These are phyloP conservation scores for Phellinidium pouzarii DNA, from an alignment of 1,284 basidiomycete genomes.

Conservation along the genomic window DNA sequence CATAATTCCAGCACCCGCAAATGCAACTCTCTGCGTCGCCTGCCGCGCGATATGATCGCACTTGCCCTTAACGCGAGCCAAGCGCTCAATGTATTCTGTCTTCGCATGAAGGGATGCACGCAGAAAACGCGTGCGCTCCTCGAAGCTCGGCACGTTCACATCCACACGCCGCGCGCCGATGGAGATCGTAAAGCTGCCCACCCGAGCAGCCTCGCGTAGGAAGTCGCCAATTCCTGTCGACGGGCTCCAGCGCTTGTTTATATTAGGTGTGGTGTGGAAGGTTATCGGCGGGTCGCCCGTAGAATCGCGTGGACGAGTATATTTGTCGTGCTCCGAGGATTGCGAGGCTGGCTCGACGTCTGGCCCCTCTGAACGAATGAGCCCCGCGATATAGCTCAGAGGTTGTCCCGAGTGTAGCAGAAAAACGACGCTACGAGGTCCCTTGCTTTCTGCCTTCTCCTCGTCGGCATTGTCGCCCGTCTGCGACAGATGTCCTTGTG, in stretches of 20 bases:
- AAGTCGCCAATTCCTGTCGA: slow-evolving; percentile 64
- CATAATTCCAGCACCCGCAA: slow-evolving; percentile 52
- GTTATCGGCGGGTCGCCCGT: slow-evolving; percentile 8
- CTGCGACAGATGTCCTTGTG: background rate
- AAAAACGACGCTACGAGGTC: slow-evolving; percentile 12
- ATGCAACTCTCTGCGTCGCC: slow-evolving; percentile 49
- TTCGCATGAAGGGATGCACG: slow-evolving; percentile 42
- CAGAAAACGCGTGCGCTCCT: slow-evolving; percentile 54
- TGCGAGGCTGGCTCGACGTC: background rate
- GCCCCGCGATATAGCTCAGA: slow-evolving; percentile 17
- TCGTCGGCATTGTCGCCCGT: background rate
- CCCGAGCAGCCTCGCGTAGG: slow-evolving; percentile 53
- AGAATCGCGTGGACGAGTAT: background rate
- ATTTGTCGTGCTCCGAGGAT: background rate
- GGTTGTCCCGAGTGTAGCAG: slow-evolving; percentile 18
- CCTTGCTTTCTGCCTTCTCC: background rate
- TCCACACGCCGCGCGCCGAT: slow-evolving; percentile 37
- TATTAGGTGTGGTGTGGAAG: slow-evolving; percentile 6
- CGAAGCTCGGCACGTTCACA: slow-evolving; percentile 57
- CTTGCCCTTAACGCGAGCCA: slow-evolving; percentile 46
- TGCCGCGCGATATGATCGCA: slow-evolving; percentile 53
- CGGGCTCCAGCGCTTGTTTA: slow-evolving; percentile 43
- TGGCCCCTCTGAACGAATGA: slow-evolving; percentile 13
- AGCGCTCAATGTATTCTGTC: slow-evolving; percentile 35
- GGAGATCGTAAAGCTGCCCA: slow-evolving; percentile 49